These are phyloP conservation scores for Didymella glomerata DNA, from an alignment of 2,329 filamentous ascomycete species.

Conservation along the genomic window DNA sequence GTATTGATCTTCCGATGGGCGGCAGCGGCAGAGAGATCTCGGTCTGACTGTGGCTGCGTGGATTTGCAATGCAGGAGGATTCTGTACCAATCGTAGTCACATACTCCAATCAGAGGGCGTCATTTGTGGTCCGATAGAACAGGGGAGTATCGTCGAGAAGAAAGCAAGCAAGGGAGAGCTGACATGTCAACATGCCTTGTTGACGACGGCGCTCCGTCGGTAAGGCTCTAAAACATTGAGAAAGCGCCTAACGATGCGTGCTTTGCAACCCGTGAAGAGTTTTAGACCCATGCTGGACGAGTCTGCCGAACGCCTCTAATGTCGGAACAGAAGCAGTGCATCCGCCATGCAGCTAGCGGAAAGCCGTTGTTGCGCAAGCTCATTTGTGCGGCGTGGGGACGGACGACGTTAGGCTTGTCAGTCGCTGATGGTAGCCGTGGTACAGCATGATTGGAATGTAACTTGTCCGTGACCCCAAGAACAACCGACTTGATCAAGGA, in stretches of 20 bases:
- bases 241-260: conserved; percentile 37
- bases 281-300: conserved; percentile 28
- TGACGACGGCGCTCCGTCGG: conserved; percentile 37
- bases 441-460: conserved; percentile 47
- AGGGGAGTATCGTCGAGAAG: conserved; percentile 40
- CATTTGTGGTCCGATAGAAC: conserved; percentile 20
- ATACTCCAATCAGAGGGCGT: conserved; percentile 18
- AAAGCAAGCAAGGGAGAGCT: conserved; percentile 43
- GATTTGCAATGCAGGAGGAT: conserved; percentile 27
- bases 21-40: conserved; percentile 36
- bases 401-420: conserved; percentile 29
- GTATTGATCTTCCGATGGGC: conserved; percentile 36
- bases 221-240: conserved; percentile 42
- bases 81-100: conserved; percentile 35
- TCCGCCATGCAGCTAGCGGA: conserved; percentile 42
- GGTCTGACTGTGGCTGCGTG: conserved; percentile 34
- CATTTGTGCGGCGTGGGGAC: conserved; percentile 36
- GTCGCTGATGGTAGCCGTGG: conserved; percentile 33
- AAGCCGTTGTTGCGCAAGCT: conserved; percentile 41
- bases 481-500: conserved; percentile 26
- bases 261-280: conserved; percentile 33
- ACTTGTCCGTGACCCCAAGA: conserved; percentile 32
- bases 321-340: conserved; percentile 42
- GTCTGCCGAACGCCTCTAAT: conserved; percentile 21
- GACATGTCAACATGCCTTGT: conserved; percentile 43